phyloP scores from a whole-genome alignment of 208 protist genomes.

The Strigomonas oncopelti region DNA sequence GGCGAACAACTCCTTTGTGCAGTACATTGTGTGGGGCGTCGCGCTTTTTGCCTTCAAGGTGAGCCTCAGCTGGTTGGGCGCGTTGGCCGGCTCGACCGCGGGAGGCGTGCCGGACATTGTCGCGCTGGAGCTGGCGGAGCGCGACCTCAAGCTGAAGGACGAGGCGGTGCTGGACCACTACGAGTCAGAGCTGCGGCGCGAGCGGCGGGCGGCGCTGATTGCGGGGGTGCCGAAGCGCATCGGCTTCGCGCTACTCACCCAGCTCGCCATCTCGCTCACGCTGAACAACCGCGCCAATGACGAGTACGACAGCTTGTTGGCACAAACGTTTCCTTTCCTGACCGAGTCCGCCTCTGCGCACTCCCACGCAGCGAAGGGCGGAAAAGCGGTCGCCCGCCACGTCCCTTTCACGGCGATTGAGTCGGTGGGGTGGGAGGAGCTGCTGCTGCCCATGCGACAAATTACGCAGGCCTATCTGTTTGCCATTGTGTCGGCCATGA shows the following conservation, averaged over 20 bases:
- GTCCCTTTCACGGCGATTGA: not conserved
- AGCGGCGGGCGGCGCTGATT: not conserved
- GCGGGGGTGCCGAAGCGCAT: conserved; percentile 14
- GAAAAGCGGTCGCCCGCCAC: not conserved
- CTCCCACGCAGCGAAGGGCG: not conserved
- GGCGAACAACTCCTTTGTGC: not conserved
- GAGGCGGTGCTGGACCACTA: conserved; percentile 1
- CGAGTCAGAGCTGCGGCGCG: not conserved
- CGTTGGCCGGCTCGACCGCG: conserved; percentile 2
- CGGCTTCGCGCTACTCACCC: conserved; percentile 22
- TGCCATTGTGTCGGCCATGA: conserved; percentile 18
- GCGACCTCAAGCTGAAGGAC: not conserved
- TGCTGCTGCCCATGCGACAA: conserved; percentile 12
- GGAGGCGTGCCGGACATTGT: conserved; percentile 6
- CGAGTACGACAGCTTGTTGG: conserved; percentile 17
- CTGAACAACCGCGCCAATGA: conserved; percentile 20
- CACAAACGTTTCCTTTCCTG: conserved; percentile 6
- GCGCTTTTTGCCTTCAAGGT: conserved; percentile 15
- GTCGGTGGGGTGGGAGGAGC: not conserved
- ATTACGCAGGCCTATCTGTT: conserved; percentile 22
- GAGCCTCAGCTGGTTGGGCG: conserved; percentile 8
- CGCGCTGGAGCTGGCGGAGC: not conserved
- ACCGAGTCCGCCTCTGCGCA: not conserved
- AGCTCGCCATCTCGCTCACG: conserved; percentile 29
- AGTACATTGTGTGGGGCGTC: not conserved